These are phyloP conservation scores for Alternaria triticina DNA, from an alignment of 2,329 filamentous ascomycete genomes.

Conservation along the genomic window DNA sequence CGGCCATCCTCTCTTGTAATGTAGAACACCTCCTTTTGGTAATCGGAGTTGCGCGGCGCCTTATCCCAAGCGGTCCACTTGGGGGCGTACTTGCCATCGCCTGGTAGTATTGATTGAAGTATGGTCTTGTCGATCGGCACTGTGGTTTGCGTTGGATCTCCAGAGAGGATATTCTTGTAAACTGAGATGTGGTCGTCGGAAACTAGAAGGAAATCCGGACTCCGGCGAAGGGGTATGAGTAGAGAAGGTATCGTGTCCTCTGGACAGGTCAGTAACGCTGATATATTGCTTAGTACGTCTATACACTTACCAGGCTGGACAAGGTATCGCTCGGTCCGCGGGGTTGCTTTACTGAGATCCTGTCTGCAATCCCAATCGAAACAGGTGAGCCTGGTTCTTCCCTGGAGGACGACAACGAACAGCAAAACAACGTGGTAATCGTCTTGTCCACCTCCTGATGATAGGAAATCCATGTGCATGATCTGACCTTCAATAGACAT, in stretches of 20 bases:
- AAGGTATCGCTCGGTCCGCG: constrained; percentile 33
- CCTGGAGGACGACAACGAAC: constrained; percentile 59
- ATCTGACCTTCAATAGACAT: constrained; percentile 69
- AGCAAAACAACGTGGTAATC: constrained; percentile 79
- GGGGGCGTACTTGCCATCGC: constrained; percentile 52
- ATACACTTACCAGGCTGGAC: constrained; percentile 35
- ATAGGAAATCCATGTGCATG: constrained; percentile 84
- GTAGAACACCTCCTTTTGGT: constrained; percentile 78
- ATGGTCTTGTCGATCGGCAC: constrained; percentile 39
- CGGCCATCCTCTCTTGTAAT: constrained; percentile 87
- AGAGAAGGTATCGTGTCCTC: constrained; percentile 47
- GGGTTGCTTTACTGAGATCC: constrained; percentile 33
- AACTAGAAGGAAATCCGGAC: constrained; percentile 51
- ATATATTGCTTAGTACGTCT: background rate
- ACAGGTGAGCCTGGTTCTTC: constrained; percentile 56
- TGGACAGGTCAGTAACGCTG: constrained; percentile 22
- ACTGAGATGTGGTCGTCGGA: constrained; percentile 45
- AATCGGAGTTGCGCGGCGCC: constrained; percentile 66
- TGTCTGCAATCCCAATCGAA: constrained; percentile 62
- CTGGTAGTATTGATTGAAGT: constrained; percentile 53
- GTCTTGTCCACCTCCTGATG: constrained; percentile 69
- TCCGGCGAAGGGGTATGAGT: constrained; percentile 50
- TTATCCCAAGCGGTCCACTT: constrained; percentile 87
- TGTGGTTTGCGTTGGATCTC: constrained; percentile 33
- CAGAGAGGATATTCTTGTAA: constrained; percentile 51